A percentile compares a stretch with the other conserved stretches of the same genome.
Conservation (phyloP, 805 yeast genomes). For the Blastobotrys chiropterorum region DNA sequence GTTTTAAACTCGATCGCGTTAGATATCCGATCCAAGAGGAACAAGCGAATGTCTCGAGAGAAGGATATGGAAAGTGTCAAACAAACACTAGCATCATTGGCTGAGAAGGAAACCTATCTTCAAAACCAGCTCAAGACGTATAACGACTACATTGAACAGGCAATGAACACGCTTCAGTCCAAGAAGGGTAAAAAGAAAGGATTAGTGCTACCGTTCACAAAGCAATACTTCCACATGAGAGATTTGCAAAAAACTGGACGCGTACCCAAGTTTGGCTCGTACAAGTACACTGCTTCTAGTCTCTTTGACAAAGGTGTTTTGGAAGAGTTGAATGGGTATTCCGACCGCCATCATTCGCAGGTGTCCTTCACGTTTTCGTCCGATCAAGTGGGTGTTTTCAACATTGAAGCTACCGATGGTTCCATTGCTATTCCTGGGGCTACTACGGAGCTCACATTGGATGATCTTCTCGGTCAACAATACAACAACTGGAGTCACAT, state of each 20-base stretch:
- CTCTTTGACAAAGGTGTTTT: conserved; percentile 68
- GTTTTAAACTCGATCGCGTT: conserved; percentile 75
- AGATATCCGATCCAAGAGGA: conserved; percentile 60
- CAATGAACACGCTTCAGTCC: conserved; percentile 45
- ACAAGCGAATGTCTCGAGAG: conserved; percentile 42
- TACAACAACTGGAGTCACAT: conserved; percentile 56
- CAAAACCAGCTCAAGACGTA: conserved; percentile 38
- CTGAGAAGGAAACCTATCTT: conserved; percentile 41
- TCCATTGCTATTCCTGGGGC: conserved; percentile 49
- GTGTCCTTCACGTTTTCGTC: conserved; percentile 71
- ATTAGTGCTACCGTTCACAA: conserved; percentile 48
- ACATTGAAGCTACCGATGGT: conserved; percentile 69
- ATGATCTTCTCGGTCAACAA: conserved; percentile 65
- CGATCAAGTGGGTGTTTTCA: conserved; percentile 64
- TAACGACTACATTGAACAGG: conserved; percentile 43
- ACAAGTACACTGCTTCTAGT: conserved; percentile 68
- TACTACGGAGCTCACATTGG: conserved; percentile 52
- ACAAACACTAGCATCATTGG: conserved; percentile 39
- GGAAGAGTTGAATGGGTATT: conserved; percentile 49
- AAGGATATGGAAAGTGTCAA: conserved; percentile 42
- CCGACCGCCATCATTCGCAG: conserved; percentile 49
- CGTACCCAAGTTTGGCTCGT: conserved; percentile 69
- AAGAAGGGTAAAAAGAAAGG: conserved; percentile 28
- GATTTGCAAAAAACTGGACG: conserved; percentile 61
- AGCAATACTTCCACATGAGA: conserved; percentile 69